Evolutionary conservation across 306 rosid species (phyloP), one percentile per base, ranked within the genome.

Genomic region (Fragaria nilgerrensis): DNA sequence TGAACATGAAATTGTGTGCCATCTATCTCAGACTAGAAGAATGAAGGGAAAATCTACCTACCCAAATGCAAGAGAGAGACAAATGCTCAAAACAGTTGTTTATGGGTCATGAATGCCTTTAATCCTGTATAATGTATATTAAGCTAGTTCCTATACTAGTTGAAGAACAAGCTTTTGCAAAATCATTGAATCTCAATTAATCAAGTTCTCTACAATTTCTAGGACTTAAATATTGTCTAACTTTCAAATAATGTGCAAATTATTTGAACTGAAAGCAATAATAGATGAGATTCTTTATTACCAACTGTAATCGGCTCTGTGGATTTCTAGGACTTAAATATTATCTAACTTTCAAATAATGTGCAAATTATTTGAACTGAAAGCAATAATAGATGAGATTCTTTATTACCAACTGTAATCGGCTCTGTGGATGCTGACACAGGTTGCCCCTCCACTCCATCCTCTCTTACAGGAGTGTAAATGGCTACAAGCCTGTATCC

Each of bases 391-490:
- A 36, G 17, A 80, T 34, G 55, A 55, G 41, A 62, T 41, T 64
- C 77, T 63, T 75, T 72, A 88, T 89, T 88, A 96, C 99, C 99
- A 76, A 96, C 96, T 39, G 90, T 85, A 86, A 96, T 96, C 20
- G 98, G 96, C 43, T 96, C 99, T 12, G 99, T 96, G 23, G 99
- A 92, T 59, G 96, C 97, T 68, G 98, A 96, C 73, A 89, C 81
- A 75, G 99, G 88, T 70, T 86, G 90, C 36, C 98, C 99, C 87
- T 96, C 99, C 65, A 92, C 83, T 55, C 96, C 99, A 77, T 96
- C 98, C 62, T 92, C 99, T 88, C 99, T 92, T 41, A 92, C 84
- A 22, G 99, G 99, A 82, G 99, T 92, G 81, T 96, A 96, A 72
- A 96, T 75, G 77, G 92, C 98, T 75, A 92, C 99, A 76, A 96